Base-by-base conservation (phyloP, 345 rosid genomes). In the Carallia pectinifolia region DNA sequence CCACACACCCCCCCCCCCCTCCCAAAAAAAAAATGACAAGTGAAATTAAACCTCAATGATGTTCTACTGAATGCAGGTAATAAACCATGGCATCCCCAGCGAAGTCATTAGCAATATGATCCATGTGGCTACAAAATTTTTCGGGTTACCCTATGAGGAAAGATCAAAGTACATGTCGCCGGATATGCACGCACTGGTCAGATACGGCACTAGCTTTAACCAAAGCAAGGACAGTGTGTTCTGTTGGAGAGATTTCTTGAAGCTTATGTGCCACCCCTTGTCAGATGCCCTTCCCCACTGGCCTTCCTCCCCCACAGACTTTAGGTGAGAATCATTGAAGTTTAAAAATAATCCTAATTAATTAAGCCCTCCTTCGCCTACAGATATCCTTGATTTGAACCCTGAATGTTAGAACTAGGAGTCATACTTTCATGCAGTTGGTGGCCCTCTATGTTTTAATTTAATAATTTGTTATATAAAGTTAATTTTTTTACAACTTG, bases 181-280 rank as follows among this genome's bases (percentile, higher is more conserved):
- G 5, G 89, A 93, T 67, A 86, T 90, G 92, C 54, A 64, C 0
- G 80, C 92, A 27, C 82, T 86, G 16, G 98, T 93, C 36, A 84
- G 98, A 33, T 93, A 85, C 48, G 98, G 98, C 37, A 93, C 98
- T 1, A 93, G 98, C 84, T 89, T 89, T 53, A 93, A 90, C 81
- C 97, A 93, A 73, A 89, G 4, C 77, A 90, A 88, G 68, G 98
- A 93, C 72, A 71, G 77, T 50, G 96, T 93, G 60, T 93, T 89
- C 56, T 87, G 88, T 58, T 93, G 98, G 98, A 86, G 97, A 82
- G 98, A 93, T 68, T 90, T 93, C 81, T 76, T 93, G 75, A 93
- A 93, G 79, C 81, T 93, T 16, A 79, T 59, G 58, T 90, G 92
- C 58, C 75, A 88, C 61, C 98, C 98, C 53, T 65, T 80, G 1